A percentile compares a stretch with the other conserved stretches of the same genome.
phyloP scores from a whole-genome alignment of 805 yeast species.

The Lachancea quebecensis region DNA sequence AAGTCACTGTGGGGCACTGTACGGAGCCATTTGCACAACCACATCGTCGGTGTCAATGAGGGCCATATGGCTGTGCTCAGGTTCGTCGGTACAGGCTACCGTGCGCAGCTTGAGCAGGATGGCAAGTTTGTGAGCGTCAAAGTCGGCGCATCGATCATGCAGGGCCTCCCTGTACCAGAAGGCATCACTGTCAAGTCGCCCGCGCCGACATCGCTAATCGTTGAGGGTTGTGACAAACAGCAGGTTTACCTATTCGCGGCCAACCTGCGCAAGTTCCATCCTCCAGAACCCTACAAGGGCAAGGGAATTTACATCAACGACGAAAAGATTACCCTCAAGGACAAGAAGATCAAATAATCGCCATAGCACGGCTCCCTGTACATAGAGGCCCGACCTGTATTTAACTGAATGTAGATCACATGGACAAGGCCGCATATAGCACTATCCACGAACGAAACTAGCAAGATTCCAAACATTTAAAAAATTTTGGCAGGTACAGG shows the following conservation, averaged over 20 bases:
- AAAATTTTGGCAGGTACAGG: no score
- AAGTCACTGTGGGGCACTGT: constrained; percentile 93
- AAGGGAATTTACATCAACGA: constrained; percentile 91
- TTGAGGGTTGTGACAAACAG: constrained; percentile 86
- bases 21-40: constrained; percentile 69
- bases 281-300: constrained; percentile 98
- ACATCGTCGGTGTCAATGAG: constrained; percentile 81
- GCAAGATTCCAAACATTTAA: no score
- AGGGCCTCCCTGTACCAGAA: constrained; percentile 68
- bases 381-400: neutral
- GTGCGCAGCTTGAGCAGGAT: constrained; percentile 67
- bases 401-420: no score
- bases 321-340: constrained; percentile 86
- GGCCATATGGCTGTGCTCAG: constrained; percentile 84
- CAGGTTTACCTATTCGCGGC: constrained; percentile 86
- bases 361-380: neutral
- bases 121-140: constrained; percentile 62
- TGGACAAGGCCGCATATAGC: no score
- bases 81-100: constrained; percentile 95
- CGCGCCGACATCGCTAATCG: constrained; percentile 72
- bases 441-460: no score
- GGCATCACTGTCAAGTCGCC: constrained; percentile 73
- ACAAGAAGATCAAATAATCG: constrained; percentile 76
- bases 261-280: constrained; percentile 72
- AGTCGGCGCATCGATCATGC: constrained; percentile 80